Conservation (phyloP, 257 asterid species). For the Gynochthodes officinalis region DNA sequence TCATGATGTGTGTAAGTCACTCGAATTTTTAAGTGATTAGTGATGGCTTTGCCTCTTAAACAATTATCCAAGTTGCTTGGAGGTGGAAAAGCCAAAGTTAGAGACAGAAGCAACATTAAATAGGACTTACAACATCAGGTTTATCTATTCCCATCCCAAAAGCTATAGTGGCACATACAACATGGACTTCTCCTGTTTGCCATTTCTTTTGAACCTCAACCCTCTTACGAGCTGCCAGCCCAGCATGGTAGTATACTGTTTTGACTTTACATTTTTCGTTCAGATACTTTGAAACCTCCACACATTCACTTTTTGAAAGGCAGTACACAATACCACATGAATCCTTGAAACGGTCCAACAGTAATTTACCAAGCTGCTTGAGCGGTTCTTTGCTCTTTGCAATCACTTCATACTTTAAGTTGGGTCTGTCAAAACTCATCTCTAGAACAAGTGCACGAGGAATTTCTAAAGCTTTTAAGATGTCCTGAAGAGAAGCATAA, state of each 20-base stretch:
- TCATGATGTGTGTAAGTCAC: background rate
- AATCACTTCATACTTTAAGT: slow-evolving; percentile 83
- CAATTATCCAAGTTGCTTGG: background rate
- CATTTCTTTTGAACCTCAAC: slow-evolving; percentile 81
- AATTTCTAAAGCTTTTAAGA: slow-evolving; percentile 64
- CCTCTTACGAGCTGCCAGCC: slow-evolving; percentile 88
- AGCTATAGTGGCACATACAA: slow-evolving; percentile 98
- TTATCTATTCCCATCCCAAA: slow-evolving; percentile 99
- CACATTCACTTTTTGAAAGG: slow-evolving; percentile 90
- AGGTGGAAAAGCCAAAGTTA: background rate
- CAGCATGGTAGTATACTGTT: slow-evolving; percentile 87
- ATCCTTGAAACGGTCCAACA: slow-evolving; percentile 59
- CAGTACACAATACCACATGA: slow-evolving; percentile 88
- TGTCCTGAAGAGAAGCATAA: slow-evolving; percentile 53
- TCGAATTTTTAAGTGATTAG: background rate
- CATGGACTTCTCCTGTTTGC: slow-evolving; percentile 81
- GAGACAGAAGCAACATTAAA: slow-evolving; percentile 6
- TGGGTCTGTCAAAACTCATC: slow-evolving; percentile 90
- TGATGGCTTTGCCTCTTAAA: background rate
- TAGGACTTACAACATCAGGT: slow-evolving; percentile 88
- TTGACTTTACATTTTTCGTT: slow-evolving; percentile 77
- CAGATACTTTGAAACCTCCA: slow-evolving; percentile 75
- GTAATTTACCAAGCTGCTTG: slow-evolving; percentile 75
- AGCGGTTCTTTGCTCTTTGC: slow-evolving; percentile 86
- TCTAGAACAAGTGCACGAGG: slow-evolving; percentile 83